Percentiles rank a stretch among this genome's conserved stretches.
These are phyloP conservation scores for Rhizopus stolonifer DNA, from an alignment of 371 early-diverging fungal species.

Conservation along the genomic window DNA sequence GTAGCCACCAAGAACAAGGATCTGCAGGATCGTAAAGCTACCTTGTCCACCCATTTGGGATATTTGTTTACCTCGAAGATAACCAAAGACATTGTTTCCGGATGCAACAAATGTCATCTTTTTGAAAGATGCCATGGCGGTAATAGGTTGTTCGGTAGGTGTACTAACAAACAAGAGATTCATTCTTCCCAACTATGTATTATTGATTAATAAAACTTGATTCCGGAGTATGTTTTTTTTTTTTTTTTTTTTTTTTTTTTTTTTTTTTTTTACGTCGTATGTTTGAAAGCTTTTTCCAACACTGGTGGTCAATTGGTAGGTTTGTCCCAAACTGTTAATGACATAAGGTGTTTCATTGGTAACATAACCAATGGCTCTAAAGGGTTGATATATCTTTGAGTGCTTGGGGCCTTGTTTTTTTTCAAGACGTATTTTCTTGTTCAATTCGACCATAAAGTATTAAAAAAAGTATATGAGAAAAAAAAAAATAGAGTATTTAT, in stretches of 20 bases:
- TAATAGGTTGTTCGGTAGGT: conserved; percentile 67
- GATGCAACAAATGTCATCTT: conserved; percentile 78
- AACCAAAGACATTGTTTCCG: conserved; percentile 64
- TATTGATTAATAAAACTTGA: neutral
- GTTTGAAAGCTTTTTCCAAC: conserved; percentile 87
- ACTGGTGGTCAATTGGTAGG: conserved; percentile 78
- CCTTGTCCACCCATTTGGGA: conserved; percentile 34
- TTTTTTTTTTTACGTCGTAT: conserved; percentile 61
- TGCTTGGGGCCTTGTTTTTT: conserved; percentile 21
- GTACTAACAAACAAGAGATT: conserved; percentile 63
- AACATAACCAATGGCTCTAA: conserved; percentile 88
- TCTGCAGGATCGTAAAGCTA: conserved; percentile 35
- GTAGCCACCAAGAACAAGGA: conserved; percentile 75
- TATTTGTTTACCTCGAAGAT: conserved; percentile 76
- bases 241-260: neutral
- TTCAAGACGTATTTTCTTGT: conserved; percentile 25
- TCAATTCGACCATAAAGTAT: conserved; percentile 3
- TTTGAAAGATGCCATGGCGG: conserved; percentile 68
- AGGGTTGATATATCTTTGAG: conserved; percentile 76
- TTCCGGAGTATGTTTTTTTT: no score
- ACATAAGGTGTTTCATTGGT: conserved; percentile 77
- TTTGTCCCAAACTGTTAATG: conserved; percentile 78
- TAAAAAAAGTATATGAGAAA: neutral
- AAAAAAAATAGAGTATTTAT: neutral
- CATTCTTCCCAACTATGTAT: conserved; percentile 39